These are phyloP conservation scores for Corynascus novoguineensis DNA, from an alignment of 495 filamentous ascomycete genomes.

Conservation along the genomic window DNA sequence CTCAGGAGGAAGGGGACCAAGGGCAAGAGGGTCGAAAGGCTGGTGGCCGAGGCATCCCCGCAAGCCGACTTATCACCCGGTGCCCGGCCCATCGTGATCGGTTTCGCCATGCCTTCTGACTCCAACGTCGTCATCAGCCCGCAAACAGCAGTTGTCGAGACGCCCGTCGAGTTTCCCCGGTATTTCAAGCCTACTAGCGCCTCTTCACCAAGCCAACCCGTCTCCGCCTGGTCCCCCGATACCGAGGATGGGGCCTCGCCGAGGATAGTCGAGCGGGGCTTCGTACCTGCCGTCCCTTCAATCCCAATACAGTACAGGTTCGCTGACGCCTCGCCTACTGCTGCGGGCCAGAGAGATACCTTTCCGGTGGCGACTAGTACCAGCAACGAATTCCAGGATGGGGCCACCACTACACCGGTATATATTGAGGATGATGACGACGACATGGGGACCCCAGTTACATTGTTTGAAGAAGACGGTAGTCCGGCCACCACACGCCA, in stretches of 20 bases:
- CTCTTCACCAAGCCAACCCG: conserved; percentile 45
- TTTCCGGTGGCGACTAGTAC: background rate
- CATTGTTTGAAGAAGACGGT: conserved; percentile 47
- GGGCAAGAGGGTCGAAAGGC: conserved; percentile 26
- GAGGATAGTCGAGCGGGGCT: conserved; percentile 19
- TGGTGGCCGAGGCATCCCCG: conserved; percentile 15
- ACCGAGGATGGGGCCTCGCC: conserved; percentile 24
- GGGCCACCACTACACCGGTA: conserved; percentile 15
- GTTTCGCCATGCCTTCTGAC: conserved; percentile 61
- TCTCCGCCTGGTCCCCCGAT: conserved; percentile 58
- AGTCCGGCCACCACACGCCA: conserved; percentile 25
- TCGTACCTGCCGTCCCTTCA: conserved; percentile 57
- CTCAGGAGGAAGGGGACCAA: conserved; percentile 35
- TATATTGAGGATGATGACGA: conserved; percentile 30
- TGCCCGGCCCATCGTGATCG: conserved; percentile 73
- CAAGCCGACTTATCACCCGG: conserved; percentile 64
- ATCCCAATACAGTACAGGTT: conserved; percentile 28
- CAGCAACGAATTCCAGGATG: conserved; percentile 13
- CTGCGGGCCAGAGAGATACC: background rate
- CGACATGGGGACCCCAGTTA: conserved; percentile 37
- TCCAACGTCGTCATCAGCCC: conserved; percentile 50
- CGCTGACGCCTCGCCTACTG: background rate
- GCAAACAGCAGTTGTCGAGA: conserved; percentile 43
- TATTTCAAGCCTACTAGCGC: conserved; percentile 30
- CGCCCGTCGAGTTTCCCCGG: conserved; percentile 32